These are phyloP conservation scores for Allomyces macrogynus DNA, from an alignment of 192 early-diverging fungal genomes.

Conservation along the genomic window DNA sequence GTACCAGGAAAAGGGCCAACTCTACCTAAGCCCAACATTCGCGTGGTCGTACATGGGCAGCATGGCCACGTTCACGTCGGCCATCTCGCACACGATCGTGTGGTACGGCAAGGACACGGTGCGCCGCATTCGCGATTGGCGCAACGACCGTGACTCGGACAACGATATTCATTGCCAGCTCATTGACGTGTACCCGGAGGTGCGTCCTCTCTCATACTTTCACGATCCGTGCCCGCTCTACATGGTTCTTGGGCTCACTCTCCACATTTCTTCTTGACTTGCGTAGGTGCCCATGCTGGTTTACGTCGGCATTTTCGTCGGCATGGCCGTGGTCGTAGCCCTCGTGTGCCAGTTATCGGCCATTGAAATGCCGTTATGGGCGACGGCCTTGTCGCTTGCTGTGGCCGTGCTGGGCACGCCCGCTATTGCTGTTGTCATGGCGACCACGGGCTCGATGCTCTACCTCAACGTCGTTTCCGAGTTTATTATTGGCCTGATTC, in stretches of 20 bases:
- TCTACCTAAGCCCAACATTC: slow-evolving; percentile 19
- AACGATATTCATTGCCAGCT: slow-evolving; percentile 1
- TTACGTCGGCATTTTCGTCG: not conserved
- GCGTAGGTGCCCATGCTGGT: not conserved
- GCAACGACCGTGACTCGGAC: not conserved
- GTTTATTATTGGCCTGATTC: not conserved
- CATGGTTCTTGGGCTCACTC: too few relatives aligned
- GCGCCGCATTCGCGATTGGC: not conserved
- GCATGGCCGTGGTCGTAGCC: not conserved
- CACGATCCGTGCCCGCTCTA: too few relatives aligned
- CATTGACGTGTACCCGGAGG: not conserved
- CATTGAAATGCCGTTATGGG: not conserved
- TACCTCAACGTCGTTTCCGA: not conserved
- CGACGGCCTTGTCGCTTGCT: not conserved
- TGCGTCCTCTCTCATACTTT: not conserved
- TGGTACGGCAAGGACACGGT: not conserved
- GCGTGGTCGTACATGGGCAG: not conserved
- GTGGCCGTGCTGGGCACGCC: not conserved
- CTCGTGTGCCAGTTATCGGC: not conserved
- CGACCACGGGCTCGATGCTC: not conserved
- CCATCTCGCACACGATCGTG: not conserved
- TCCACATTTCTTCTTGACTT: not conserved
- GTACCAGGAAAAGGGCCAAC: slow-evolving; percentile 15
- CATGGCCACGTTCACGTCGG: not conserved
- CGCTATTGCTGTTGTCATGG: not conserved